Conservation (phyloP, 75 land plant species). For the Picea sitchensis region DNA sequence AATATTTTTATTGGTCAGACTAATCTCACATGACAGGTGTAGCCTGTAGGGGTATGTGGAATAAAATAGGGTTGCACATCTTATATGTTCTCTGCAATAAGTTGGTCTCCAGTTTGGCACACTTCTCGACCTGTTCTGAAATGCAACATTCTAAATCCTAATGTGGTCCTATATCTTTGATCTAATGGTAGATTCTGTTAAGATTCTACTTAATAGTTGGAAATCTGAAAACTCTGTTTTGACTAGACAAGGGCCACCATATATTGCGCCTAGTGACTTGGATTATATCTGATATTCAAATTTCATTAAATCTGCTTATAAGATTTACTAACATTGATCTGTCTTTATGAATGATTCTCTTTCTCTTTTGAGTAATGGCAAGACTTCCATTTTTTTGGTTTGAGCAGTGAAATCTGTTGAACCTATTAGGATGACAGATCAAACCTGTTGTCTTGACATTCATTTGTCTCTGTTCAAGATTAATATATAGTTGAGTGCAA, state of each 20-base stretch:
- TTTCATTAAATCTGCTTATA: neutral
- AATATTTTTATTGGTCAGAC: neutral
- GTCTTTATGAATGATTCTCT: neutral
- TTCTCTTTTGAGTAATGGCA: neutral
- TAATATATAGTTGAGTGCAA: neutral
- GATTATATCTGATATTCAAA: neutral
- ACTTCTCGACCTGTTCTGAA: too few relatives aligned
- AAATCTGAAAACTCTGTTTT: neutral
- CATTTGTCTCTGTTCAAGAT: neutral
- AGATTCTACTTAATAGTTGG: too few relatives aligned
- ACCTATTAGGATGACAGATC: neutral
- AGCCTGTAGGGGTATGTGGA: too few relatives aligned
- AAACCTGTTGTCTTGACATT: neutral
- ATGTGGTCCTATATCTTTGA: too few relatives aligned
- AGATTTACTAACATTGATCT: neutral
- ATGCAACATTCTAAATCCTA: too few relatives aligned
- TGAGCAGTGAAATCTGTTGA: neutral
- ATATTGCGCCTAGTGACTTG: neutral
- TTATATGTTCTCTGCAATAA: too few relatives aligned
- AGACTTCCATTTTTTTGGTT: neutral
- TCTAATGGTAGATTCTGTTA: too few relatives aligned
- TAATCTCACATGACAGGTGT: neutral
- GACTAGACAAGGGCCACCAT: neutral
- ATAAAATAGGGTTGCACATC: neutral
- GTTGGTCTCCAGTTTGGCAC: too few relatives aligned